These are phyloP conservation scores for Cadophora gregata DNA, from an alignment of 2,329 filamentous ascomycete genomes.

Conservation along the genomic window DNA sequence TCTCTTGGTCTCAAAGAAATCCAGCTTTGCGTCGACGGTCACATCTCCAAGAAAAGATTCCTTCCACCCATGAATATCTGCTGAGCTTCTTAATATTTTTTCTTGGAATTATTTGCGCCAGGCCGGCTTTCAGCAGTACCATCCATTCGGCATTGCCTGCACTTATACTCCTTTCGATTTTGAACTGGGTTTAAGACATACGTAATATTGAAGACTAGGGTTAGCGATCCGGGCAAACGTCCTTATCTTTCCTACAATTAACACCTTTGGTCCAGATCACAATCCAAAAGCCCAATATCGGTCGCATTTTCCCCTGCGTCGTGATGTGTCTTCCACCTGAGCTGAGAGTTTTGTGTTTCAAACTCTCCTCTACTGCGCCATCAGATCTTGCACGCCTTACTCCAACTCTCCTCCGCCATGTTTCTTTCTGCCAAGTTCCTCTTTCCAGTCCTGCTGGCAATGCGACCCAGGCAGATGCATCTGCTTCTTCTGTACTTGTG, in stretches of 20 bases:
- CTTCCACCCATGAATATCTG: background rate
- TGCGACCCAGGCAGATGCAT: constrained; percentile 62
- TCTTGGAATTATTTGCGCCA: background rate
- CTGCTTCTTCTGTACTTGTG: constrained; percentile 72
- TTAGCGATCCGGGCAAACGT: background rate
- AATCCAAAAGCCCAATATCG: background rate
- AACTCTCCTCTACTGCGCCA: constrained; percentile 73
- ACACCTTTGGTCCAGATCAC: background rate
- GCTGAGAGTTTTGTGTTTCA: constrained; percentile 69
- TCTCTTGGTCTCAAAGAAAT: background rate
- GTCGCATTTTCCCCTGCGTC: background rate
- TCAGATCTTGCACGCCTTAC: constrained; percentile 76
- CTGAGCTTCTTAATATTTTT: background rate
- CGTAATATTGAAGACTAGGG: background rate
- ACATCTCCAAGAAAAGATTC: background rate
- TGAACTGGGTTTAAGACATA: background rate
- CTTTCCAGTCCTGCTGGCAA: constrained; percentile 68
- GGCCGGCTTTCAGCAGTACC: background rate
- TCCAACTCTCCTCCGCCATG: constrained; percentile 68
- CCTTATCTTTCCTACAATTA: background rate
- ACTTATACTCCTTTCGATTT: background rate
- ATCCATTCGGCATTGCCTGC: background rate
- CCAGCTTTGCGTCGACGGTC: background rate
- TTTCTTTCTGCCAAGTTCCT: constrained; percentile 61
- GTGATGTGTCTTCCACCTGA: constrained; percentile 55